These are phyloP conservation scores for Chrysoporthe cubensis DNA, from an alignment of 2,329 filamentous ascomycete species.

Conservation along the genomic window DNA sequence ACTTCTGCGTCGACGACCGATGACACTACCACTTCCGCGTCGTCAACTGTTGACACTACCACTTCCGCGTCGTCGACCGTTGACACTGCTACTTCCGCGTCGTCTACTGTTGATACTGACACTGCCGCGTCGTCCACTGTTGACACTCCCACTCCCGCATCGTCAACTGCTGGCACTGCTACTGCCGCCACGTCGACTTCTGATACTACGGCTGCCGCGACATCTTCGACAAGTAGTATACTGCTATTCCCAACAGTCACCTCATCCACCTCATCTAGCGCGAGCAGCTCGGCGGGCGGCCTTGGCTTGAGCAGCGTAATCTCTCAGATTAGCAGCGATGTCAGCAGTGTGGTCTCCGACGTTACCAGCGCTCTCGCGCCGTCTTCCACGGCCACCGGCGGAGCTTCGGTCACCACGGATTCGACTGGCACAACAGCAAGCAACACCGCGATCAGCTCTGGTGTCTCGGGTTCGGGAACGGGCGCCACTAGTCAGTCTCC, in stretches of 20 bases:
- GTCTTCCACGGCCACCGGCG: conserved; percentile 21
- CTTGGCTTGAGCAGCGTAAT: conserved; percentile 15
- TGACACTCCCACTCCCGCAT: neutral
- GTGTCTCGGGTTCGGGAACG: neutral
- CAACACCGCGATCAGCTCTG: neutral
- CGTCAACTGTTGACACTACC: neutral
- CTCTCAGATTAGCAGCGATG: conserved; percentile 16
- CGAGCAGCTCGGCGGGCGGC: conserved; percentile 31
- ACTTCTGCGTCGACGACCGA: neutral
- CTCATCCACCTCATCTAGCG: conserved; percentile 11
- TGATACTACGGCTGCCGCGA: neutral
- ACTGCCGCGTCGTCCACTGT: neutral
- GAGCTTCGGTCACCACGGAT: conserved; percentile 19
- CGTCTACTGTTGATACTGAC: neutral
- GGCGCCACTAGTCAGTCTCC: neutral
- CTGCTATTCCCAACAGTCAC: conserved; percentile 16
- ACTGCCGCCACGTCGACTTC: neutral
- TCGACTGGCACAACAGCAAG: neutral
- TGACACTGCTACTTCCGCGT: neutral
- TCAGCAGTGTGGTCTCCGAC: conserved; percentile 24
- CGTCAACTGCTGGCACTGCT: neutral
- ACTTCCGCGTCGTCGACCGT: neutral
- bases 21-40: neutral
- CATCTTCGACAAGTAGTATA: neutral
- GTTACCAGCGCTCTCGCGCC: conserved; percentile 24